Conservation (phyloP, 2,329 filamentous ascomycete genomes). For the Epichloe sylvatica region DNA sequence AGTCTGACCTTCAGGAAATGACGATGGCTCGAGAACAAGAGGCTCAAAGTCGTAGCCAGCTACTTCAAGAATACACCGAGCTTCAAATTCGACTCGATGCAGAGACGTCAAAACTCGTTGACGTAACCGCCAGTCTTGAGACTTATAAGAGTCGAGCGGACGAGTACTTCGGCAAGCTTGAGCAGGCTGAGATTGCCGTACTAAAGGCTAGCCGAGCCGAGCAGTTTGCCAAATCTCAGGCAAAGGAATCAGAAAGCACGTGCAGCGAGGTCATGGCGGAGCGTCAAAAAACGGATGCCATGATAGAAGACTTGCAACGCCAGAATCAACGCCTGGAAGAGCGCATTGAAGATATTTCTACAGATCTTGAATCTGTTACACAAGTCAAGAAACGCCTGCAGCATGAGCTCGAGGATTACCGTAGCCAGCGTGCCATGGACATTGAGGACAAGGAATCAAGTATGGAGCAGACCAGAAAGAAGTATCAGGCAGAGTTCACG, state of each 20-base stretch:
- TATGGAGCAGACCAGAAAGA: constrained; percentile 93
- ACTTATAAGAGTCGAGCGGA: constrained; percentile 87
- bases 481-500: constrained; percentile 88
- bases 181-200: constrained; percentile 91
- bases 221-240: constrained; percentile 83
- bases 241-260: constrained; percentile 79
- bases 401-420: constrained; percentile 94
- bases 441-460: constrained; percentile 93
- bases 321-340: constrained; percentile 85
- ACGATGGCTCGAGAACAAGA: constrained; percentile 71
- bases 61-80: constrained; percentile 85
- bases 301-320: constrained; percentile 79
- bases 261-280: constrained; percentile 85
- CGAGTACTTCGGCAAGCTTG: constrained; percentile 93
- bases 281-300: constrained; percentile 74
- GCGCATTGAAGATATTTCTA: constrained; percentile 78
- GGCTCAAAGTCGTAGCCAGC: constrained; percentile 69
- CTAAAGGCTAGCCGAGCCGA: constrained; percentile 84
- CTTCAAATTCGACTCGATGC: constrained; percentile 85
- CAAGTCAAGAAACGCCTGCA: constrained; percentile 91
- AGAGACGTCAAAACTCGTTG: constrained; percentile 70
- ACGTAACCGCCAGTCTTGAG: constrained; percentile 70
- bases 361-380: constrained; percentile 70
- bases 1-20: constrained; percentile 73
- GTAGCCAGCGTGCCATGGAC: constrained; percentile 86